A percentile compares a stretch with the other conserved stretches of the same genome.
Conservation (phyloP, 2,329 filamentous ascomycete species). For the Epichloe coenophiala region DNA sequence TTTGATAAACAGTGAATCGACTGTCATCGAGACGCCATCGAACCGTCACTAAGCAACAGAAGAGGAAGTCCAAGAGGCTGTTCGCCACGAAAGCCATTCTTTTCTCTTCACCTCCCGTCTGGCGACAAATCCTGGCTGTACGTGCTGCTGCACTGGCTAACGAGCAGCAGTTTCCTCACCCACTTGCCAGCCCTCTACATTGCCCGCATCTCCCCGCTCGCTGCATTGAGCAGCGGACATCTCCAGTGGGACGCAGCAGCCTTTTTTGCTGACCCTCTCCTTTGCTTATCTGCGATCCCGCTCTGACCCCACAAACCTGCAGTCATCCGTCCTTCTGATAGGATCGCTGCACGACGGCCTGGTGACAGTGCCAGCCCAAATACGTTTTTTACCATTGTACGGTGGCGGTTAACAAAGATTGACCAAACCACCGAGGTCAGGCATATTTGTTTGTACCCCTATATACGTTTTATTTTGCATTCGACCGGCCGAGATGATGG, state of each 20-base stretch:
- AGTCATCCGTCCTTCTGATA: conserved; percentile 4
- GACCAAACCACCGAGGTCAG: conserved; percentile 3
- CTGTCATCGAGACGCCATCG: not conserved
- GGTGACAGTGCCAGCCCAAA: conserved; percentile 1
- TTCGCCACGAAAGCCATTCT: not conserved
- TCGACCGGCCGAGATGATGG: conserved; percentile 13
- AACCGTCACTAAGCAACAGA: not conserved
- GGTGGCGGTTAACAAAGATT: not conserved
- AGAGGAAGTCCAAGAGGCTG: not conserved
- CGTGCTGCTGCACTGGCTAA: not conserved
- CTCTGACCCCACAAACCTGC: conserved; percentile 2
- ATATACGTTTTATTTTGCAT: conserved; percentile 2
- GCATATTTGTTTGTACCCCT: conserved; percentile 2
- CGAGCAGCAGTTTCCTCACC: not conserved
- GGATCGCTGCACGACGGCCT: not conserved
- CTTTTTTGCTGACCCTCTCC: not conserved
- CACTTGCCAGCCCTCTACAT: not conserved
- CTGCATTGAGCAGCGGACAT: not conserved
- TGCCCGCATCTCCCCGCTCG: not conserved
- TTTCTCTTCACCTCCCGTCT: not conserved
- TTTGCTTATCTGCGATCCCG: conserved; percentile 1
- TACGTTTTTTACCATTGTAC: conserved; percentile 1
- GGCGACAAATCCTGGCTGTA: not conserved
- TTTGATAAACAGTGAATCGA: not conserved
- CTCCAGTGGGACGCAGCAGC: not conserved